A percentile compares a stretch with the other conserved stretches of the same genome.
These are phyloP conservation scores for Rhodotorula kratochvilovae DNA, from an alignment of 768 basidiomycete species.

Conservation along the genomic window DNA sequence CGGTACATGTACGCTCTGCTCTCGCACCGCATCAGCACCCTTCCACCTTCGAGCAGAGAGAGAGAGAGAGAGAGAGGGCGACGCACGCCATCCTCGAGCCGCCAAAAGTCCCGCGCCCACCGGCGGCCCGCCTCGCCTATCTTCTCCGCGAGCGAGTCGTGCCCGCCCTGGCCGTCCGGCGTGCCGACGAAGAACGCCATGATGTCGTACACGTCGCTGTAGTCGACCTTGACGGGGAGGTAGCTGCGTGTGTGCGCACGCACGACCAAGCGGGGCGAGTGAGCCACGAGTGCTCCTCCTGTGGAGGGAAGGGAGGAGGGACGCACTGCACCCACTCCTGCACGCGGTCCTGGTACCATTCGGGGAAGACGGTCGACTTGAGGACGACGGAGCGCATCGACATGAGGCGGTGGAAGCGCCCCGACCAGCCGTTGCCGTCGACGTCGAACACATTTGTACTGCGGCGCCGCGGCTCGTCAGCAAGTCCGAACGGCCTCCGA, in stretches of 20 bases:
- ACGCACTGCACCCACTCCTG: constrained; percentile 46
- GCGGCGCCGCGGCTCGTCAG: too few relatives aligned
- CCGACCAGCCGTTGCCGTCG: constrained; percentile 37
- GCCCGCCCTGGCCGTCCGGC: constrained; percentile 41
- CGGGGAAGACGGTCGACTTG: constrained; percentile 52
- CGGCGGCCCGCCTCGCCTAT: constrained; percentile 47
- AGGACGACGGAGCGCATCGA: constrained; percentile 79
- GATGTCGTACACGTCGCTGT: constrained; percentile 50
- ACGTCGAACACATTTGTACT: constrained; percentile 41
- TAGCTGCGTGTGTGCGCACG: constrained; percentile 40
- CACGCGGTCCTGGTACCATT: constrained; percentile 44
- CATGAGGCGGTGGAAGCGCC: constrained; percentile 56
- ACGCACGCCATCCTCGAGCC: constrained; percentile 48
- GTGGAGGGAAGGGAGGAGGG: too few relatives aligned
- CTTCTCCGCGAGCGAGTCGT: constrained; percentile 48
- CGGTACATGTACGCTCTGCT: constrained; percentile 41
- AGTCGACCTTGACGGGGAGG: constrained; percentile 49
- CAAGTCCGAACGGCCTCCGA: too few relatives aligned
- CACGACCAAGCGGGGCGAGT: not conserved
- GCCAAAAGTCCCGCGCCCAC: constrained; percentile 48
- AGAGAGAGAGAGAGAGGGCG: constrained; percentile 6
- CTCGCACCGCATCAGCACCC: too few relatives aligned
- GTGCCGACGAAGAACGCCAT: constrained; percentile 44
- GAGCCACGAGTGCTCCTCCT: not conserved
- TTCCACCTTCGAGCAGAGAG: not conserved